Evolutionary conservation across 1,284 basidiomycete species (phyloP).

Genomic region (Puccinia hordei): DNA sequence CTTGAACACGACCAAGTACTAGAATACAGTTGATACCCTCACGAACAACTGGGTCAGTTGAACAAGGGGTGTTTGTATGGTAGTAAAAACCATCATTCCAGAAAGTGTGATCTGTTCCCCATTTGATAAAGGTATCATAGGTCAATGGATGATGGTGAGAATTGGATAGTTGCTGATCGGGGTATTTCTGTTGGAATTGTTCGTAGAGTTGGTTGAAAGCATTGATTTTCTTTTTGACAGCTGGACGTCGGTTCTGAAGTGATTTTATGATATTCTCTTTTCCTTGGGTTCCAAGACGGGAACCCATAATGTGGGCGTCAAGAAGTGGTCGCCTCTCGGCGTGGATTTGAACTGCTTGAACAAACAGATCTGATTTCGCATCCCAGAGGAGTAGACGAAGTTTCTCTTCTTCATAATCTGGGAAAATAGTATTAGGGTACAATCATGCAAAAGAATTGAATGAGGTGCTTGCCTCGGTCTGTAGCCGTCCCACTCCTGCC

Average conservation of each 20-base stretch:
- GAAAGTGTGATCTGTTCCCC: background rate
- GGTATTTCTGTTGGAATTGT: background rate
- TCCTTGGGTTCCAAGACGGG: background rate
- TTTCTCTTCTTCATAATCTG: background rate
- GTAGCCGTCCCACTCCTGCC: too few relatives aligned
- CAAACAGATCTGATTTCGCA: background rate
- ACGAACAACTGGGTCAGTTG: background rate
- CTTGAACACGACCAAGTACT: background rate
- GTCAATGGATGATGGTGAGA: background rate
- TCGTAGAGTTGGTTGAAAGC: background rate
- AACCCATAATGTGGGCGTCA: background rate
- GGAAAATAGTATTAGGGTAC: too few relatives aligned
- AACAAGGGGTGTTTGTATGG: background rate
- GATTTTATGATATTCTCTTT: background rate
- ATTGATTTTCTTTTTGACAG: background rate
- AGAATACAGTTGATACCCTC: background rate
- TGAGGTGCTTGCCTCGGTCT: too few relatives aligned
- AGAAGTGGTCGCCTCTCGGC: background rate
- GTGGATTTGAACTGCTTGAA: background rate
- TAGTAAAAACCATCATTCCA: slow-evolving; percentile 2
- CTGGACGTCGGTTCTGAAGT: background rate
- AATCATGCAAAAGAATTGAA: too few relatives aligned
- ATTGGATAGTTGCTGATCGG: background rate
- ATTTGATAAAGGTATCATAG: background rate
- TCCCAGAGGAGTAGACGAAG: background rate